Evolutionary conservation across 2,329 filamentous ascomycete genomes (phyloP).

Genomic region (Emericellopsis atlantica): DNA sequence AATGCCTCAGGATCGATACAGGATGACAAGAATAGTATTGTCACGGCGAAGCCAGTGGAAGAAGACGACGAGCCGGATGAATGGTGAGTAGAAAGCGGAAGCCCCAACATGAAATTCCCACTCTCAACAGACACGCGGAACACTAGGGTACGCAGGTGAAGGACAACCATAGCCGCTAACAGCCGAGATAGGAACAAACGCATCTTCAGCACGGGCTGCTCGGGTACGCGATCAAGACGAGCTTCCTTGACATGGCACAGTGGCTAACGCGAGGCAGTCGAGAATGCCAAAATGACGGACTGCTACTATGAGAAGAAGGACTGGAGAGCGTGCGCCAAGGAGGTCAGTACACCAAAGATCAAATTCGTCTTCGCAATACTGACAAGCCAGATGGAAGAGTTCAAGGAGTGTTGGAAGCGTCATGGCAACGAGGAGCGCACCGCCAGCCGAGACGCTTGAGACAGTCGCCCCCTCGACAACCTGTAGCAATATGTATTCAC

Average conservation of each 20-base stretch:
- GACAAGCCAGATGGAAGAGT: slow-evolving; percentile 64
- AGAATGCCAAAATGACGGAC: slow-evolving; percentile 84
- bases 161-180: not conserved
- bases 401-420: slow-evolving; percentile 82
- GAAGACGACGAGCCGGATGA: slow-evolving; percentile 88
- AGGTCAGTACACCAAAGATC: slow-evolving; percentile 47
- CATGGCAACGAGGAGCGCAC: slow-evolving; percentile 82
- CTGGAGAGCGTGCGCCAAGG: slow-evolving; percentile 77
- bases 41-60: slow-evolving; percentile 18
- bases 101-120: too few species aligned
- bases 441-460: slow-evolving; percentile 52
- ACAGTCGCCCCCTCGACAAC: not conserved
- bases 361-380: not conserved
- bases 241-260: not conserved
- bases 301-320: slow-evolving; percentile 96
- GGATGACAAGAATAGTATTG: slow-evolving; percentile 11
- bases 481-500: too few species aligned
- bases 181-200: slow-evolving; percentile 68
- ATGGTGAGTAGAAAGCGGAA: slow-evolving; percentile 48
- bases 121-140: too few species aligned
- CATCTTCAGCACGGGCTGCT: slow-evolving; percentile 92
- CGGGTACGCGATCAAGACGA: slow-evolving; percentile 45
- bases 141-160: not conserved
- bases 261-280: slow-evolving; percentile 39
- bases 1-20: slow-evolving; percentile 13